Evolutionary conservation across 1,284 basidiomycete species (phyloP).

Genomic region (Papiliotrema nemorosa): DNA sequence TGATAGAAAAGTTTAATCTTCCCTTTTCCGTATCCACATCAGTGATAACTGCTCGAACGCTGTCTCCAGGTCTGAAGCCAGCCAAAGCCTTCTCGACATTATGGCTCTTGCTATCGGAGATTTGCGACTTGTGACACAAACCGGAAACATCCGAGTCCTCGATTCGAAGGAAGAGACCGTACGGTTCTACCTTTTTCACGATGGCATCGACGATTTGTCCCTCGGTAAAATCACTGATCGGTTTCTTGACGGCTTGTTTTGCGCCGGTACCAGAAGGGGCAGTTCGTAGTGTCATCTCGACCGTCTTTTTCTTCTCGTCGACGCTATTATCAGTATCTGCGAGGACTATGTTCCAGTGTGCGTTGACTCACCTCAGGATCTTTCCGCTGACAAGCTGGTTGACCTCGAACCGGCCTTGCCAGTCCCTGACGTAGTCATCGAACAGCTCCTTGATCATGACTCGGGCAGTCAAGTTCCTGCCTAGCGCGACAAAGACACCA

Average conservation of each 20-base stretch:
- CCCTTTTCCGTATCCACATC: conserved; percentile 69
- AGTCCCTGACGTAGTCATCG: conserved; percentile 90
- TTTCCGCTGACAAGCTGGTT: conserved; percentile 85
- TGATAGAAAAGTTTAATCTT: conserved; percentile 81
- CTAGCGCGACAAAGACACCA: conserved; percentile 87
- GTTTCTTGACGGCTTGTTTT: conserved; percentile 36
- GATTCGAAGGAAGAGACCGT: conserved; percentile 88
- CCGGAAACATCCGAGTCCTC: conserved; percentile 78
- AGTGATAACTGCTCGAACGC: conserved; percentile 74
- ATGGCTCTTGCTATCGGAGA: conserved; percentile 77
- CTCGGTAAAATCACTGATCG: conserved; percentile 60
- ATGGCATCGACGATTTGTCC: conserved; percentile 72
- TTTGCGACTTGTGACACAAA: conserved; percentile 90
- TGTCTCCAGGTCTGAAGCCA: conserved; percentile 81
- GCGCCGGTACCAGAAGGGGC: conserved; percentile 52
- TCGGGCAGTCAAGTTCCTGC: conserved; percentile 76
- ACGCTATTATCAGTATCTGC: conserved; percentile 54
- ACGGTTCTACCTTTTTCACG: conserved; percentile 76
- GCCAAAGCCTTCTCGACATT: conserved; percentile 73
- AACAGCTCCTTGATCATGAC: conserved; percentile 93
- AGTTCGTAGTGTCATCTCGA: conserved; percentile 80
- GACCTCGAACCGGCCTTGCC: conserved; percentile 75
- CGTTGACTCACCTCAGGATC: conserved; percentile 62
- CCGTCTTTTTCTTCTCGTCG: conserved; percentile 64
- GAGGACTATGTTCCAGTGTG: neutral